A percentile compares a stretch with the other conserved stretches of the same genome.
phyloP scores from a whole-genome alignment of 2,329 filamentous ascomycete genomes.

The Cercospora sp. region DNA sequence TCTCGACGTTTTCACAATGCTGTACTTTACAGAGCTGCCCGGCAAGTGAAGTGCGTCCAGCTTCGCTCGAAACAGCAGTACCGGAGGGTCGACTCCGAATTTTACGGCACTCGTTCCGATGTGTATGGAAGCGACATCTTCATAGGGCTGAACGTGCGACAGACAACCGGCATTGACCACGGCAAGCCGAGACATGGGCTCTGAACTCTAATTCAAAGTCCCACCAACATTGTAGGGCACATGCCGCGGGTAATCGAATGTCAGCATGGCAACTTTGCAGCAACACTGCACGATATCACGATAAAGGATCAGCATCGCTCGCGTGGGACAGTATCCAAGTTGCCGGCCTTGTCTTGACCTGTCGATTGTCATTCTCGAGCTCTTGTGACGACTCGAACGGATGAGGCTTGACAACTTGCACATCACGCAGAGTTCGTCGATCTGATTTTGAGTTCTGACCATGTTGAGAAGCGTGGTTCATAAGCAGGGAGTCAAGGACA shows the following conservation, averaged over 20 bases:
- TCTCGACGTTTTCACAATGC: not conserved
- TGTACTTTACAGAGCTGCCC: not conserved
- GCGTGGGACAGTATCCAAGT: not conserved
- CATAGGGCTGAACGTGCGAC: conserved; percentile 1
- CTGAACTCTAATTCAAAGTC: conserved; percentile 1
- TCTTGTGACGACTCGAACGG: not conserved
- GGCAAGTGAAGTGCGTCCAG: not conserved
- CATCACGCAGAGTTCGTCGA: not conserved
- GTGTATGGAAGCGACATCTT: not conserved
- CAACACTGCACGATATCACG: not conserved
- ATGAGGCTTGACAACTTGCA: conserved; percentile 4
- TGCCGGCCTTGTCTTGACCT: not conserved
- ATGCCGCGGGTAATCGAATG: not conserved
- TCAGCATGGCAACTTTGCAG: not conserved
- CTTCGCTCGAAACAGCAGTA: not conserved
- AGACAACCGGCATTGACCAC: not conserved
- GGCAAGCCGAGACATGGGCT: not conserved
- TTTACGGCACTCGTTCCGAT: not conserved
- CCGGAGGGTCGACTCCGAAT: not conserved
- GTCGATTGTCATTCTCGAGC: not conserved
- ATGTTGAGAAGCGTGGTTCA: not conserved
- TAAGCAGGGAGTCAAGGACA: not conserved
- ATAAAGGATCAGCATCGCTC: not conserved
- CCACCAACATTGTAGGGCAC: conserved; percentile 4
- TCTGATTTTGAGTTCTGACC: not conserved